Evolutionary conservation across 2,329 filamentous ascomycete species (phyloP).

Genomic region (Monosporascus ibericus): DNA sequence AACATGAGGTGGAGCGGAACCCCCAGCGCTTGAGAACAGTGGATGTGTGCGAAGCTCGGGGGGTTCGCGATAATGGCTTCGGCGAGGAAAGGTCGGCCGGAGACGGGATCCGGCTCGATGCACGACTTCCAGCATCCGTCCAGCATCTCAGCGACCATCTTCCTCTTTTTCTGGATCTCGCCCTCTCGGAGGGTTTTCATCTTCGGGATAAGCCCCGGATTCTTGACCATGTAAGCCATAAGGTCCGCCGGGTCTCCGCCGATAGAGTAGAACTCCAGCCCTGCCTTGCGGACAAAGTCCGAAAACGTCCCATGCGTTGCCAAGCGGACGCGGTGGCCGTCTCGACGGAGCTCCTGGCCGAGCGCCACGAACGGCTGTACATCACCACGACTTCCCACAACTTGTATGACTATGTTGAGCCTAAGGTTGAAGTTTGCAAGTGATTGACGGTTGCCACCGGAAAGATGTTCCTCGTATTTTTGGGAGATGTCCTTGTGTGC

Average conservation of each 20-base stretch:
- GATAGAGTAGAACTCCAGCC: constrained; percentile 69
- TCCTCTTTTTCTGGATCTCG: constrained; percentile 28
- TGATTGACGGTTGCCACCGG: constrained; percentile 59
- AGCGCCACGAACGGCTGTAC: constrained; percentile 71
- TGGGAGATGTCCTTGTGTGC: constrained; percentile 30
- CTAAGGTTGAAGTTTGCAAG: constrained; percentile 72
- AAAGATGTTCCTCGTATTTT: no score
- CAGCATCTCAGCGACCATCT: constrained; percentile 69
- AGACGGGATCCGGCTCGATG: constrained; percentile 54
- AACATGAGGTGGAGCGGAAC: constrained; percentile 83
- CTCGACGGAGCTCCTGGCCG: constrained; percentile 57
- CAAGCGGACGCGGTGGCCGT: constrained; percentile 66
- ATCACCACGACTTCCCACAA: constrained; percentile 68
- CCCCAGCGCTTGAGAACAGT: constrained; percentile 68
- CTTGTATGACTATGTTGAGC: constrained; percentile 69
- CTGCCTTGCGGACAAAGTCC: constrained; percentile 62
- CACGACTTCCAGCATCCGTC: constrained; percentile 83
- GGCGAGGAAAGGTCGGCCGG: constrained; percentile 65
- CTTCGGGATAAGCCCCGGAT: constrained; percentile 32
- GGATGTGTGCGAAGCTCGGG: constrained; percentile 70
- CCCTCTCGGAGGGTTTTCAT: constrained; percentile 29
- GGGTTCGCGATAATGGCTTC: constrained; percentile 77
- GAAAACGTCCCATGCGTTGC: constrained; percentile 68
- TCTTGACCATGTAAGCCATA: constrained; percentile 56
- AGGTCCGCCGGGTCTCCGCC: constrained; percentile 70